Percentiles rank a stretch among this genome's conserved stretches.
Conservation (phyloP, 2,329 filamentous ascomycete genomes). For the Colletotrichum camelliae region DNA sequence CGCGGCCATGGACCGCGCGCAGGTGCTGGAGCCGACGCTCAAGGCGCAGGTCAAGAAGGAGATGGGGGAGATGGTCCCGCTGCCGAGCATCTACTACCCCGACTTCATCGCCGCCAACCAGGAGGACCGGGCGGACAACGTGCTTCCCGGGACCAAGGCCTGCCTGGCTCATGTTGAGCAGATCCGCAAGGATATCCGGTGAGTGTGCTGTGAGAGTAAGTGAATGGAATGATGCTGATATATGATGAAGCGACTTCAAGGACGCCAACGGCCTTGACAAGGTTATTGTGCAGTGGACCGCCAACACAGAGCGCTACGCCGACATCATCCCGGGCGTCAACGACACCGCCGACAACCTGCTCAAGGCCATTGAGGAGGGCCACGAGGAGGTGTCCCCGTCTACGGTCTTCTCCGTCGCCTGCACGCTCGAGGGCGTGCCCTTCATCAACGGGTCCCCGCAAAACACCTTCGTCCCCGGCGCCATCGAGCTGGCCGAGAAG, state of each 20-base stretch:
- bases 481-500: constrained; percentile 85
- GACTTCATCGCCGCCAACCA: constrained; percentile 99
- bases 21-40: constrained; percentile 92
- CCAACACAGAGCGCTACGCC: constrained; percentile 97
- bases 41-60: constrained; percentile 92
- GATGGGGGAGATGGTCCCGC: constrained; percentile 85
- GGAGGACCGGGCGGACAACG: constrained; percentile 92
- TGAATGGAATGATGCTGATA: too few species aligned
- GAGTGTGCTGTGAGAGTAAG: not conserved
- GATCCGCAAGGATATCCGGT: constrained; percentile 85
- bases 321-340: constrained; percentile 89
- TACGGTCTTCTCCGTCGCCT: constrained; percentile 94
- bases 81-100: constrained; percentile 97
- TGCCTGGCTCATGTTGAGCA: constrained; percentile 88
- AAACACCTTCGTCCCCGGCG: constrained; percentile 97
- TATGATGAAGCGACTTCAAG: constrained; percentile 97
- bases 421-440: constrained; percentile 84
- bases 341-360: constrained; percentile 92
- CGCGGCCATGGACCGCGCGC: constrained; percentile 92
- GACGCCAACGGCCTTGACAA: constrained; percentile 83
- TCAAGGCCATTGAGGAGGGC: constrained; percentile 84
- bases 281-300: constrained; percentile 97
- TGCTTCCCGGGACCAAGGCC: constrained; percentile 83
- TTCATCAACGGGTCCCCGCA: constrained; percentile 99
- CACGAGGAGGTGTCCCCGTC: constrained; percentile 94